Evolutionary conservation across 2,329 filamentous ascomycete genomes (phyloP), one percentile per base, ranked within the genome.

Genomic region (Sclerotinia nivalis): DNA sequence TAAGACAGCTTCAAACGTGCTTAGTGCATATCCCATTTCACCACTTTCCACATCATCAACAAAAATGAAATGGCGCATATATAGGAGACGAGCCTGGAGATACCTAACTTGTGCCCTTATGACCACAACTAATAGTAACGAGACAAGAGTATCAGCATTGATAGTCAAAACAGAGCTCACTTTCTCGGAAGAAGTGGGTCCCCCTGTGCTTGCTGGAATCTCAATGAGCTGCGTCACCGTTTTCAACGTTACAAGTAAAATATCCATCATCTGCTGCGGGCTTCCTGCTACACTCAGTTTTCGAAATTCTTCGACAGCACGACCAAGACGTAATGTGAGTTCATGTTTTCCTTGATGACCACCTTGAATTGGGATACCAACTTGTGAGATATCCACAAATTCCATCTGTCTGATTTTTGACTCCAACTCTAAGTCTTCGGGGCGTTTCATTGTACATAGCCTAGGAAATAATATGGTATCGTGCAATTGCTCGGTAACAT

Each of bases 11-110:
- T 99, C 96, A 71, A 98, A 93, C 0, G 96, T 99, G 80, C 95
- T 98, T 65, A 99, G 81, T 0, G 95, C 94, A 80, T 99, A 99
- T 12, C 96, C 96, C 84, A 96, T 91, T 81, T 99, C 96, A 62
- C 96, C 96, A 72, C 89, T 96, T 74, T 99, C 96, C 12, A 99
- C 93, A 80, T 99, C 96, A 75, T 98, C 96, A 65, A 97, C 94
- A 80, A 97, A 99, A 74, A 97, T 96, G 78, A 97, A 99, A 77
- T 97, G 93, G 56, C 95, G 91, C 85, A 98, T 97, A 79, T 98
- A 99, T n/a, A 91, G 85, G 60, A 99, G 83, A 28, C 95, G 88
- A 4, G 96, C 93, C 76, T 97, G 93, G 12, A 99, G 84, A 80
- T 97, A 91, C 70, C 92, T 89, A 37, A 97, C 89, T 71, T 96